Evolutionary conservation across 1,284 basidiomycete genomes (phyloP).

Genomic region (Boletellus deceptivus): DNA sequence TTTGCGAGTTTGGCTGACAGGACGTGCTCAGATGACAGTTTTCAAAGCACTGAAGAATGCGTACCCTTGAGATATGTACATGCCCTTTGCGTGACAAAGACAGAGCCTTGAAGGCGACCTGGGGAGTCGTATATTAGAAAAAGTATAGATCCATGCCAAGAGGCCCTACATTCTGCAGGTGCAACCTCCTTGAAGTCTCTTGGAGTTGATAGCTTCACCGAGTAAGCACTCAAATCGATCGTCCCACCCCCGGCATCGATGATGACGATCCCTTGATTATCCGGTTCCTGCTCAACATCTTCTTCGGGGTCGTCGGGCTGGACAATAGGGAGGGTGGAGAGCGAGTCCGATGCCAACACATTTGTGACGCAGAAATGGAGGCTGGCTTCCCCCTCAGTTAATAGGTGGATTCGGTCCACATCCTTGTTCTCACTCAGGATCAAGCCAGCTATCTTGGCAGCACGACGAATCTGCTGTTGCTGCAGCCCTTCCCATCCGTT

Average conservation of each 20-base stretch:
- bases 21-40: slow-evolving; percentile 12
- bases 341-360: not conserved
- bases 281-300: slow-evolving; percentile 5
- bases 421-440: slow-evolving; percentile 25
- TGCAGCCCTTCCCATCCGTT: slow-evolving; percentile 44
- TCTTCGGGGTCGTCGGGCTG: slow-evolving; percentile 11
- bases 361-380: slow-evolving; percentile 42
- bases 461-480: slow-evolving; percentile 27
- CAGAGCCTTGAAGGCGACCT: slow-evolving; percentile 36
- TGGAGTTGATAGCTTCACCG: slow-evolving; percentile 26
- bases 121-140: not conserved
- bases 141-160: fast-evolving
- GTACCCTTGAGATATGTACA: slow-evolving; percentile 34
- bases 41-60: not conserved
- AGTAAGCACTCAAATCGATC: slow-evolving; percentile 53
- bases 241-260: slow-evolving; percentile 38
- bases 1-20: slow-evolving; percentile 33
- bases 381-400: slow-evolving; percentile 51
- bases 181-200: slow-evolving; percentile 37
- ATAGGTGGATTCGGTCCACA: slow-evolving; percentile 37
- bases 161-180: slow-evolving; percentile 36
- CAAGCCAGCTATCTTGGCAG: slow-evolving; percentile 32
- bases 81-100: slow-evolving; percentile 44
- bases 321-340: slow-evolving; percentile 18
- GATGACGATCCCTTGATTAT: slow-evolving; percentile 39